These are phyloP conservation scores for Trametes villosa DNA, from an alignment of 768 basidiomycete species.

Conservation along the genomic window DNA sequence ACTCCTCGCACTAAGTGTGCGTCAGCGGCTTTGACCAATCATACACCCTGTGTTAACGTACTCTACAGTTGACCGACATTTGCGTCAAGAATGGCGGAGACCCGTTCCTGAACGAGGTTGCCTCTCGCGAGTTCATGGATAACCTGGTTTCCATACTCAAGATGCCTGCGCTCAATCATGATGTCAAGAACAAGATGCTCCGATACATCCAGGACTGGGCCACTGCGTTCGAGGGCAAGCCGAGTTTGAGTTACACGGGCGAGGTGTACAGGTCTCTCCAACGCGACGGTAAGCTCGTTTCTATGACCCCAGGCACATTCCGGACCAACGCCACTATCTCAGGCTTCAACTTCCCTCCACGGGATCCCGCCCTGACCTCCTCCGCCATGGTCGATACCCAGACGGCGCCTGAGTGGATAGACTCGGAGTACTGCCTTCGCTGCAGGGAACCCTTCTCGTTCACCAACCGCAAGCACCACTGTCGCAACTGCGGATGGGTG, in stretches of 20 bases:
- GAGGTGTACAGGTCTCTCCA: slow-evolving; percentile 80
- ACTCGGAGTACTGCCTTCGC: slow-evolving; percentile 91
- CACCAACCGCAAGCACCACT: slow-evolving; percentile 98
- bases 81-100: slow-evolving; percentile 98
- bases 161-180: slow-evolving; percentile 71
- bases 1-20: slow-evolving; percentile 80
- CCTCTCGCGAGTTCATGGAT: slow-evolving; percentile 91
- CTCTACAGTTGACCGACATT: slow-evolving; percentile 75
- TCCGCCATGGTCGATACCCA: slow-evolving; percentile 90
- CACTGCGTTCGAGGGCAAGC: slow-evolving; percentile 83
- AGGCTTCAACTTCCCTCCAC: slow-evolving; percentile 88
- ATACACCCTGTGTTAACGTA: slow-evolving; percentile 7
- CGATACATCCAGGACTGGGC: slow-evolving; percentile 93
- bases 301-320: too few relatives aligned
- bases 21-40: slow-evolving; percentile 36
- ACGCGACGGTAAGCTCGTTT: slow-evolving; percentile 83
- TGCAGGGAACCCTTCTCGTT: slow-evolving; percentile 91
- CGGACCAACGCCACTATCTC: slow-evolving; percentile 8
- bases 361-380: slow-evolving; percentile 67
- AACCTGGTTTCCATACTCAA: slow-evolving; percentile 90
- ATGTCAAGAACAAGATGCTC: slow-evolving; percentile 82
- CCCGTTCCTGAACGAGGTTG: slow-evolving; percentile 81
- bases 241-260: slow-evolving; percentile 69
- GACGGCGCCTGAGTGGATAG: slow-evolving; percentile 96
- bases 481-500: slow-evolving; percentile 95